Conservation (phyloP, 164 flowering plant species). For the Macadamia tetraphylla region DNA sequence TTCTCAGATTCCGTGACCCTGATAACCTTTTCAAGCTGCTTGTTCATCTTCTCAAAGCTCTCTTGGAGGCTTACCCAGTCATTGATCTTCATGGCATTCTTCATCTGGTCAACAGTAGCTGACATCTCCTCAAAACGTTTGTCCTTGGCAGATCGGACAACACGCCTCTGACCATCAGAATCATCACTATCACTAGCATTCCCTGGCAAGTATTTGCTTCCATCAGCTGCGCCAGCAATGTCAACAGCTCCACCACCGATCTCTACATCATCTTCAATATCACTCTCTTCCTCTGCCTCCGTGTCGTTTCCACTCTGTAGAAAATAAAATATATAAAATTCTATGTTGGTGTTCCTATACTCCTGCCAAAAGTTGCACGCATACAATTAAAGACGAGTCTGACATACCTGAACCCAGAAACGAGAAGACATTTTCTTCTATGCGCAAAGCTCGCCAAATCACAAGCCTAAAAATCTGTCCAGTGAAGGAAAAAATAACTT, state of each 20-base stretch:
- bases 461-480: background rate
- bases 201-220: constrained; percentile 37
- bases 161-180: constrained; percentile 57
- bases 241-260: constrained; percentile 32
- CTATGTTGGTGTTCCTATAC: background rate
- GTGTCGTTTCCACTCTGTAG: constrained; percentile 49
- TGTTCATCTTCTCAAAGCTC: constrained; percentile 78
- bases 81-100: constrained; percentile 88
- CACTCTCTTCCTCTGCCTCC: constrained; percentile 47
- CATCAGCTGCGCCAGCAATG: constrained; percentile 20
- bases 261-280: constrained; percentile 6
- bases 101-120: constrained; percentile 74
- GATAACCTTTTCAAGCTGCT: constrained; percentile 88
- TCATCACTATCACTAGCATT: constrained; percentile 67
- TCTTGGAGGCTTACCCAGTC: constrained; percentile 94
- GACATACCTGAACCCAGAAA: constrained; percentile 39
- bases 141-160: constrained; percentile 73
- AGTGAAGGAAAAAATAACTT: background rate
- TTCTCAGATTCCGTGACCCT: constrained; percentile 64
- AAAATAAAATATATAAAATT: background rate
- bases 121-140: constrained; percentile 77
- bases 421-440: constrained; percentile 30
- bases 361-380: background rate
- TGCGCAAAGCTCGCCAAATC: background rate
- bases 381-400: background rate